A percentile compares a stretch with the other conserved stretches of the same genome.
Evolutionary conservation across 352 stramenopile species (phyloP).

Genomic region (Pythium oligandrum): DNA sequence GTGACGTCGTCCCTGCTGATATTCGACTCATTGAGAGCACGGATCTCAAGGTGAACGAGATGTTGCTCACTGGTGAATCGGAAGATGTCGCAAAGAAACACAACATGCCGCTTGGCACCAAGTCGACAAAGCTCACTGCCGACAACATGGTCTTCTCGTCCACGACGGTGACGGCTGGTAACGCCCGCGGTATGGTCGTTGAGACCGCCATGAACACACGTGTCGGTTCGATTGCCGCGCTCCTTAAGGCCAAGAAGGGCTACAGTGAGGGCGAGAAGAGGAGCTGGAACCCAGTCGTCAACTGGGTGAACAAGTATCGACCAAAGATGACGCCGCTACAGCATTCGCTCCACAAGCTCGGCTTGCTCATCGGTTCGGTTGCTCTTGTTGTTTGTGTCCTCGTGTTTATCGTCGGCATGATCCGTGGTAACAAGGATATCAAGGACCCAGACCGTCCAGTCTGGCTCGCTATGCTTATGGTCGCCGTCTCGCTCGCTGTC

Average conservation of each 20-base stretch:
- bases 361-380: slow-evolving; percentile 88
- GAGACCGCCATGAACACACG: slow-evolving; percentile 72
- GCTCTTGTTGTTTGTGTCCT: slow-evolving; percentile 81
- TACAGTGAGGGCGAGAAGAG: slow-evolving; percentile 10
- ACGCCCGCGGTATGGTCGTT: slow-evolving; percentile 61
- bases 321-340: slow-evolving; percentile 89
- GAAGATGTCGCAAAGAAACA: slow-evolving; percentile 73
- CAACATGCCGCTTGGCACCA: slow-evolving; percentile 25
- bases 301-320: slow-evolving; percentile 56
- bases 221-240: slow-evolving; percentile 59
- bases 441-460: slow-evolving; percentile 75
- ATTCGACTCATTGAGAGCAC: slow-evolving; percentile 85
- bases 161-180: slow-evolving; percentile 79
- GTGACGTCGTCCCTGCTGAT: slow-evolving; percentile 92
- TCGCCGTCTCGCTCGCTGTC: slow-evolving; percentile 87
- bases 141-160: slow-evolving; percentile 94
- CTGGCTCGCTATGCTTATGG: slow-evolving; percentile 92
- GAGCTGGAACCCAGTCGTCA: slow-evolving; percentile 47
- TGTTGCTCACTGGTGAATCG: slow-evolving; percentile 92
- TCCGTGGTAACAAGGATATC: slow-evolving; percentile 43
- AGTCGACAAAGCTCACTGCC: slow-evolving; percentile 43
- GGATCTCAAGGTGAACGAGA: slow-evolving; percentile 90
- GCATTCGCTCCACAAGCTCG: slow-evolving; percentile 91
- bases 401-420: slow-evolving; percentile 86
- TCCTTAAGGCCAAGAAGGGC: slow-evolving; percentile 42